Evolutionary conservation across 2,329 filamentous ascomycete species (phyloP), one percentile per base, ranked within the genome.

Genomic region (Pochonia chlamydosporia): DNA sequence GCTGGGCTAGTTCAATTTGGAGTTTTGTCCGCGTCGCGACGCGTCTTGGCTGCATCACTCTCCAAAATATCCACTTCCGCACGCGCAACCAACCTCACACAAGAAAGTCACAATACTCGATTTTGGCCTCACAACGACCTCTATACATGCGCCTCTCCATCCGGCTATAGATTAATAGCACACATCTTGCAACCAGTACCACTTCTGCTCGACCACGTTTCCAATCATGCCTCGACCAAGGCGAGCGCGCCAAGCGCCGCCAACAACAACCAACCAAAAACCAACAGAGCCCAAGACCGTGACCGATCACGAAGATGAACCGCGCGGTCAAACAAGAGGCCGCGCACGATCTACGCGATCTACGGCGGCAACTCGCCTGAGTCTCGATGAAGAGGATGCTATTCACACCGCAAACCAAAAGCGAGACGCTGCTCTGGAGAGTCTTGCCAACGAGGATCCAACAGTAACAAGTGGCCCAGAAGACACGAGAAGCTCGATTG

Each of bases 371-470:
- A 14, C 55, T 18, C 55, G 49, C 2, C 43, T 54, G 8, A 59
- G 49, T 40, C 47, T 53, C 3, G 46, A 52, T 23, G 59, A 66
- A 11, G 50, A 63, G 16, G 56, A 59, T 35, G 54, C 59, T 9
- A 44, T 63, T 25, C 52, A 49, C 11, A 48, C 56, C 4, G 58
- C 63, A 2, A 57, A 52, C n/a, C 53, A 47, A 31, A 59, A 58
- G 40, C 63, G 64, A 40, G 66, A 72, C 51, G 59, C 60, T 3
- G 68, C 69, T 5, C 58, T 71, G 37, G 58, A 63, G 23, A 56
- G 60, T 9, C 60, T 71, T 14, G 62, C 58, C 28, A 60, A 58
- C 28, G 59, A 67, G 45, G 64, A 68, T 49, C 59, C 54, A n/a
- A 63, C 63, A 7, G 59, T 56, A 16, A 56, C 49, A 21, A 52